Evolutionary conservation across 2,329 filamentous ascomycete species (phyloP).

Genomic region (Fusarium chuoi): DNA sequence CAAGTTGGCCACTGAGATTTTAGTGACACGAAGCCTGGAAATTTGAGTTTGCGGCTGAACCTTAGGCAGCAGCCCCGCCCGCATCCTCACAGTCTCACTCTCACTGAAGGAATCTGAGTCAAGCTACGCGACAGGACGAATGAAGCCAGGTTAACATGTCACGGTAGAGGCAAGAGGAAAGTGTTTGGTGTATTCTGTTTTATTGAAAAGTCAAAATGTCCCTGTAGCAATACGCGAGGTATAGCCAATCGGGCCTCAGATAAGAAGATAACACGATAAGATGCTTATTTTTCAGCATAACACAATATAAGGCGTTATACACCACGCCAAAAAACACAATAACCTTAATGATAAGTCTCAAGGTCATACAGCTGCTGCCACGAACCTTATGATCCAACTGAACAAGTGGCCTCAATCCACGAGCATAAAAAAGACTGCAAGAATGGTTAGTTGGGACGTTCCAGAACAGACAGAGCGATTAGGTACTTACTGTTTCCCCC

Average conservation of each 20-base stretch:
- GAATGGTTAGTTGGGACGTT: fast-evolving
- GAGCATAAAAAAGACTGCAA: background rate
- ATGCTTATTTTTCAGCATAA: background rate
- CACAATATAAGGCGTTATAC: background rate
- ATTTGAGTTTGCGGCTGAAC: background rate
- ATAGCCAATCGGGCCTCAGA: background rate
- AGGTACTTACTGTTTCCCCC: background rate
- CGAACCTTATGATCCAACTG: background rate
- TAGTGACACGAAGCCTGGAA: background rate
- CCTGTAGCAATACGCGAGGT: background rate
- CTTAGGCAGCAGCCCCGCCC: background rate
- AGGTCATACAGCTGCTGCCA: background rate
- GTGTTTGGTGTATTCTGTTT: background rate
- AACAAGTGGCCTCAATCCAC: background rate
- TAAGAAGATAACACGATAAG: background rate
- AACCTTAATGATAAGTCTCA: background rate
- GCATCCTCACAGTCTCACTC: no score
- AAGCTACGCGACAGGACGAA: background rate
- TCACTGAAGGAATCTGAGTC: background rate
- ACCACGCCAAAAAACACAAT: background rate
- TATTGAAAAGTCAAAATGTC: background rate
- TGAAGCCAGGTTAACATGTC: background rate
- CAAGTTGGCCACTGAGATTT: background rate
- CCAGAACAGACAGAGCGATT: background rate
- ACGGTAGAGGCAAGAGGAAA: background rate